Evolutionary conservation across 352 stramenopile genomes (phyloP).

Genomic region (Phytophthora foliorum): DNA sequence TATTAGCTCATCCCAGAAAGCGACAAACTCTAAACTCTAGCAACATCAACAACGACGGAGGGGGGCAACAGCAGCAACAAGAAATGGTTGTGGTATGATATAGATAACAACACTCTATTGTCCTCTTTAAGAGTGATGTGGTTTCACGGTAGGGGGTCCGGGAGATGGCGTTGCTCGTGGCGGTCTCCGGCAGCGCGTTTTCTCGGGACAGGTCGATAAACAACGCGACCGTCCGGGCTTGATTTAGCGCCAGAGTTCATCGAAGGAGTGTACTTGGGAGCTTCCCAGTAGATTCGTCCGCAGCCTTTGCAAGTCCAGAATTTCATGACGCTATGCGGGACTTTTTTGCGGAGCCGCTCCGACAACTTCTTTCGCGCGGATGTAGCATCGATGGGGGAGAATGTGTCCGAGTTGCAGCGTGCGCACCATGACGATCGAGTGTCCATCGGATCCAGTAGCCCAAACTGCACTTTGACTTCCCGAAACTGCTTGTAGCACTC

Average conservation of each 20-base stretch:
- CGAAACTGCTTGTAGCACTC: conserved; percentile 65
- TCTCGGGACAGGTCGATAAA: conserved; percentile 36
- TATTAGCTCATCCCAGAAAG: no score
- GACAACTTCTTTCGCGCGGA: conserved; percentile 40
- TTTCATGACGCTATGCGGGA: conserved; percentile 38
- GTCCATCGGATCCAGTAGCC: conserved; percentile 42
- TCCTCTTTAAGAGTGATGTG: no score
- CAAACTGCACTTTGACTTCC: conserved; percentile 68
- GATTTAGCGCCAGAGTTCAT: conserved; percentile 1
- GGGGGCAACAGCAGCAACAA: neutral
- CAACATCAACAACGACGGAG: neutral
- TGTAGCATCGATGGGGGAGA: conserved; percentile 39
- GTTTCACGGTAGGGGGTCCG: conserved; percentile 1
- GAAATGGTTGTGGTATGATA: no score
- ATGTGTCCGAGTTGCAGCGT: conserved; percentile 57
- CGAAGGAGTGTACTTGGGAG: conserved; percentile 70
- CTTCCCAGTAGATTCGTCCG: conserved; percentile 78
- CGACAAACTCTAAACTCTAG: no score
- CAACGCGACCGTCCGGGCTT: conserved; percentile 18
- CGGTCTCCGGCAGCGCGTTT: conserved; percentile 14
- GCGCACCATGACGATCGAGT: conserved; percentile 58
- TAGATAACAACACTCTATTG: no score
- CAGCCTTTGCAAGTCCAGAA: conserved; percentile 68
- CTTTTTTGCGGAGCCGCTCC: conserved; percentile 39
- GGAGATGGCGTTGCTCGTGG: conserved; percentile 26